Evolutionary conservation across 306 rosid species (phyloP).

Genomic region (Vigna reflexopilosa): DNA sequence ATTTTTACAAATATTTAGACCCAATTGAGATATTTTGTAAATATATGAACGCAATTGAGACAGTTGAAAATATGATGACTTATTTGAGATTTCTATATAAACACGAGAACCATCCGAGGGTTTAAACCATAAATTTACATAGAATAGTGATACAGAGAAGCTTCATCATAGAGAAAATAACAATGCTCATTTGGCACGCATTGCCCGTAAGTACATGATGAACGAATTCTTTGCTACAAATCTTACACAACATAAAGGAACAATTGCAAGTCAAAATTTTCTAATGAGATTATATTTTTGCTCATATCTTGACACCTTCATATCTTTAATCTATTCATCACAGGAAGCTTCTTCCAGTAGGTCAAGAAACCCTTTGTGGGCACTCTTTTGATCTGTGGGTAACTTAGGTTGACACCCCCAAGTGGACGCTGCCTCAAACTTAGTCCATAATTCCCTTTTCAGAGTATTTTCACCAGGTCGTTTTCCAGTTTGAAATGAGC

Average conservation of each 20-base stretch:
- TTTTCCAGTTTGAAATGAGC: conserved; percentile 59
- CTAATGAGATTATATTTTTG: conserved; percentile 26
- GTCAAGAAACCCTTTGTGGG: conserved; percentile 77
- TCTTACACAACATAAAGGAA: conserved; percentile 44
- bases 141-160: conserved; percentile 13
- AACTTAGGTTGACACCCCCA: conserved; percentile 45
- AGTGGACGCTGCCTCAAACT: conserved; percentile 82
- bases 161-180: not conserved
- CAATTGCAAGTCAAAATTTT: conserved; percentile 49
- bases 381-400: conserved; percentile 34
- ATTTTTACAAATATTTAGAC: too few relatives aligned
- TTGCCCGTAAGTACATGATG: not conserved
- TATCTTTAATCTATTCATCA: conserved; percentile 48
- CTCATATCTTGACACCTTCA: conserved; percentile 32
- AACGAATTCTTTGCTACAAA: conserved; percentile 13
- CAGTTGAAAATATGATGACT: too few relatives aligned
- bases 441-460: conserved; percentile 89
- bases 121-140: not conserved
- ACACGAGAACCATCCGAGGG: too few relatives aligned
- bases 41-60: too few relatives aligned
- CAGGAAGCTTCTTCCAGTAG: conserved; percentile 83
- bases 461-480: conserved; percentile 87
- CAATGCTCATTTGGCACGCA: conserved; percentile 23
- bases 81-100: too few relatives aligned
- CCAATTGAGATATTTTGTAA: too few relatives aligned